Base-by-base conservation (phyloP, 306 rosid genomes). In the Ochetophila trinervis region DNA sequence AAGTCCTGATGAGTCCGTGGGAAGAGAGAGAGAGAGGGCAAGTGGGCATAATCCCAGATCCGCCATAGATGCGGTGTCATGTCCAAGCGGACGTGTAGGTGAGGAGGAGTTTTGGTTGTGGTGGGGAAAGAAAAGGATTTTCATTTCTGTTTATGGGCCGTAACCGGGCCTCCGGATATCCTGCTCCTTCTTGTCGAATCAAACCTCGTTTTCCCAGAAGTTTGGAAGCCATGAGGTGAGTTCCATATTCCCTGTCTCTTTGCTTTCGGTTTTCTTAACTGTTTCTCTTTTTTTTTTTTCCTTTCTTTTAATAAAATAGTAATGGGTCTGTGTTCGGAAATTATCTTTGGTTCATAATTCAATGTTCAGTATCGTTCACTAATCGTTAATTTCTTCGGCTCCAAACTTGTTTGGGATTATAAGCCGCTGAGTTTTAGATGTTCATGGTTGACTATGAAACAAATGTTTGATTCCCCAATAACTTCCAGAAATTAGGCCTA, bases 171-270 rank as follows among this genome's bases (percentile, higher is more conserved):
- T 74, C 73, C 34, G 23, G 57, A 62, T 55, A 54, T 56, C 67
- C 65, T 32, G 67, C 57, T 18, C 40, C 75, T 74, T 22, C 57
- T 63, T 67, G 56, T 70, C 81, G 70, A 40, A 79, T 79, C 65
- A 75, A 72, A 60, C 56, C 80, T 71, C 52, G 54, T 20, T 10
- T 76, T 60, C 60, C 36, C 69, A 57, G 51, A 58, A 66, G 24
- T 65, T 76, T 82, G 63, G 66, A 63, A 80, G 72, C 77, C 80
- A 85, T 87, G 91, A 85, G 73, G 96, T 85, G 53, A 81, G 89
- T 73, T 7, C 34, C 36, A 12, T 36, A 48, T 40, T 54, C 32
- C 19, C 13, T 59, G 18, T 19, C n/a, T 18, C 16, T 13, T 34
- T 22, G 19, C 21, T 50, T 6, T 16, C 21, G 1, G 19, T 49